Conservation (phyloP, 371 early-diverging fungal species). For the Cokeromyces recurvatus region DNA sequence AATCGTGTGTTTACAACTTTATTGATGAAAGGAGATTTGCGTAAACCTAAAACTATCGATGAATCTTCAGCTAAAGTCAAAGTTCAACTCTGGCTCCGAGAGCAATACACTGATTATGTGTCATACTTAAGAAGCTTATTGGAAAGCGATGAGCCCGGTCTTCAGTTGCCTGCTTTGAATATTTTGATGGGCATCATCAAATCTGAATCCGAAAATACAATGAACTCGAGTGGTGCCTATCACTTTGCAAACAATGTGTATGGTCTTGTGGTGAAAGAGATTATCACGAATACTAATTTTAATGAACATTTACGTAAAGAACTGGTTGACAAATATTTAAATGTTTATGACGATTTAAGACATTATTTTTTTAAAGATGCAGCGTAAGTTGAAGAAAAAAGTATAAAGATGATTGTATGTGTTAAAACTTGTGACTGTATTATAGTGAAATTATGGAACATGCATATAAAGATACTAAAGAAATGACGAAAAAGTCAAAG, state of each 20-base stretch:
- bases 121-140: conserved; percentile 48
- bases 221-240: conserved; percentile 26
- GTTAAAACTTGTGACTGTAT: background rate
- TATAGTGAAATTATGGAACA: conserved; percentile 28
- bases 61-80: conserved; percentile 40
- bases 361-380: conserved; percentile 73
- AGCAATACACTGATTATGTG: conserved; percentile 61
- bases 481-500: too few species aligned
- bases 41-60: conserved; percentile 30
- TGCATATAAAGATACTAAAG: too few species aligned
- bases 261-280: conserved; percentile 46
- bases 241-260: conserved; percentile 53
- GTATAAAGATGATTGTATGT: background rate
- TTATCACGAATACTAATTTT: conserved; percentile 52
- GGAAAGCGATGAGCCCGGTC: conserved; percentile 60
- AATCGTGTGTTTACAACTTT: conserved; percentile 66
- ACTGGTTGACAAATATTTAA: conserved; percentile 65
- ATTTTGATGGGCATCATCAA: conserved; percentile 61
- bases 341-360: conserved; percentile 79
- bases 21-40: conserved; percentile 64
- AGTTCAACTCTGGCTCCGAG: conserved; percentile 71
- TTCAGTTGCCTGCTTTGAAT: conserved; percentile 73
- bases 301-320: conserved; percentile 56
- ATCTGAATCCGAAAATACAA: conserved; percentile 50
- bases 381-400: conserved; percentile 37